Evolutionary conservation across 2,329 filamentous ascomycete species (phyloP), one percentile per base, ranked within the genome.

Genomic region (Talaromyces sp.): DNA sequence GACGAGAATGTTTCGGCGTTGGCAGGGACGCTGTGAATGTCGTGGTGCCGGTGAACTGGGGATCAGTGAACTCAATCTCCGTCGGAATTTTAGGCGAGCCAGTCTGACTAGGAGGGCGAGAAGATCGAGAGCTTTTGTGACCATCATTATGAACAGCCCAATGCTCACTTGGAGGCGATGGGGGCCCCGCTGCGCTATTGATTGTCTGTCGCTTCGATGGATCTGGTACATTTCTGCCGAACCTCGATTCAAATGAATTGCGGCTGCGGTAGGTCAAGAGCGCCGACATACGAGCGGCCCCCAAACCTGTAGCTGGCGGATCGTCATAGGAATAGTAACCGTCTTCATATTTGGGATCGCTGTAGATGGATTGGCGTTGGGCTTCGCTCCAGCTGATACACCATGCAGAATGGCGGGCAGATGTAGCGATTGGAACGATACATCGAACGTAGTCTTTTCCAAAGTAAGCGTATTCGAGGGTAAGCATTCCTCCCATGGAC

Each of bases 331-430:
- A 73, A 75, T 98, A 99, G 79, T 97, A 98, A 52, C 95, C 95
- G 73, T 98, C 93, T 67, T 97, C 93, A 77, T 99, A 99, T 81
- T 97, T 98, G 37, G 95, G 95, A 75, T 99, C 95, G 45, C 92
- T 93, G 79, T 98, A 99, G 76, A 99, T 98, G 83, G 82, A 82
- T 70, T 85, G 83, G 65, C 84, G 75, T 70, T 86, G 84, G 8
- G 83, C 82, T 72, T 87, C 84, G 3, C 82, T 83, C 84, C 84
- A 86, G 66, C 83, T 84, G 64, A 86, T 87, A 52, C 83, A 84
- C 84, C 84, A 87, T 2, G 83, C 83, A 48, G 83, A 83, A 67
- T 86, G 84, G 22, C 83, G 80, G 22, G 82, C 82, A 14, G 83
- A 84, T 3, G 84, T 86, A 14, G 84, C 83, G 61, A 86, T 85